Base-by-base conservation (phyloP, 495 filamentous ascomycete genomes). In the Cairneyella variabilis region DNA sequence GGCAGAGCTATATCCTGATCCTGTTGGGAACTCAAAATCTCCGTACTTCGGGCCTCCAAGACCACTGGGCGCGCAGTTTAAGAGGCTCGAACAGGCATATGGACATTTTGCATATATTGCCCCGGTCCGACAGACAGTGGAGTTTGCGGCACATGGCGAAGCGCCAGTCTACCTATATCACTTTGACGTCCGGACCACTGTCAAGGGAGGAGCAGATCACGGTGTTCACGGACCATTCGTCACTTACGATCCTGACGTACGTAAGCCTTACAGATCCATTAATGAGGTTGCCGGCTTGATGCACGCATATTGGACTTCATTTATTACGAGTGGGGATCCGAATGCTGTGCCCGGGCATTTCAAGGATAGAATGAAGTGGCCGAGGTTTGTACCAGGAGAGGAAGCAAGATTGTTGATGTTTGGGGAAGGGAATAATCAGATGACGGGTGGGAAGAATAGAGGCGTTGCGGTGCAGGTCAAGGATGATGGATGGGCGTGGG, bases 41-140 rank as follows among this genome's bases (percentile, higher is more conserved):
- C 62, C 60, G 0, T 78, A 76, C 39, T 23, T 60, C n/a, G 74
- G 76, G 37, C 64, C 57, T 0, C 54, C 65, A 53, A 59, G 32
- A 14, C 66, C 65, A 3, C 64, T 79, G 6, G 83, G 82, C 0
- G 28, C 66, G 3, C 80, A 87, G 59, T 85, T 75, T 59, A 73
- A 73, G 34, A 72, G 84, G 7, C 69, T 83, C 9, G 81, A 85
- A 53, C 77, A 80, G 23, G 79, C 78, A 0, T 87, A 86, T 50
- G 76, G 70, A 0, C 81, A 88, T 57, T 88, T 86, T 64, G 82
- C 82, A 0, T 86, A 86, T 48, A 78, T 83, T 34, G 82, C 79
- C 26, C 83, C 83, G 0, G 82, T 86, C 0, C 69, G 83, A 2
- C 80, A 85, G 56, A 80, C 82, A 2, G 81, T 77, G 3, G 66